A percentile compares a stretch with the other conserved stretches of the same genome.
Evolutionary conservation across 2,329 filamentous ascomycete species (phyloP).

Genomic region (Colletotrichum sp.): DNA sequence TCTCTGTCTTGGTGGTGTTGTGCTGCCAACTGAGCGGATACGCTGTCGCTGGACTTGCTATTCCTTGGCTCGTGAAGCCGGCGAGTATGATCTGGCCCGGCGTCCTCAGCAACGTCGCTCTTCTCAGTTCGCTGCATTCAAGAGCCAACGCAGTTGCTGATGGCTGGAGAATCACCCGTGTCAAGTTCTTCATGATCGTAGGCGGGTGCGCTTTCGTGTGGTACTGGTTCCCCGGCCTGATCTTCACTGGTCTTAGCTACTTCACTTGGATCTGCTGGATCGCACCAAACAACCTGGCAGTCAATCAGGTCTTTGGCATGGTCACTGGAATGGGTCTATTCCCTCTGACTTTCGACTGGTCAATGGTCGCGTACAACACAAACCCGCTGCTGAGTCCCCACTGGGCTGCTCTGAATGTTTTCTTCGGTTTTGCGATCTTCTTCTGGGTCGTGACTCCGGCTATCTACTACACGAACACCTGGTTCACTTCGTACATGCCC

Average conservation of each 20-base stretch:
- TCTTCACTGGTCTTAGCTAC: slow-evolving; percentile 45
- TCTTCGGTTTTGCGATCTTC: slow-evolving; percentile 58
- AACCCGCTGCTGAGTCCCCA: slow-evolving; percentile 53
- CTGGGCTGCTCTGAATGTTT: slow-evolving; percentile 66
- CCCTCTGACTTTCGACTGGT: slow-evolving; percentile 49
- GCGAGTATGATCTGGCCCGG: slow-evolving; percentile 53
- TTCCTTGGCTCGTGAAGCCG: slow-evolving; percentile 49
- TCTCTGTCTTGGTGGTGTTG: slow-evolving; percentile 43
- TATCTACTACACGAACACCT: slow-evolving; percentile 65
- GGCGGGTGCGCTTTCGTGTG: slow-evolving; percentile 48
- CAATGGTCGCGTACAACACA: slow-evolving; percentile 29
- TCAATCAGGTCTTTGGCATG: slow-evolving; percentile 56
- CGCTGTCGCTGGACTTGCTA: slow-evolving; percentile 45
- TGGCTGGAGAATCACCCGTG: slow-evolving; percentile 40
- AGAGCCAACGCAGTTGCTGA: slow-evolving; percentile 20
- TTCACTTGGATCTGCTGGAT: slow-evolving; percentile 55
- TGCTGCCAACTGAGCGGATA: slow-evolving; percentile 56
- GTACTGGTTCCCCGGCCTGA: slow-evolving; percentile 53
- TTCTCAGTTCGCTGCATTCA: slow-evolving; percentile 45
- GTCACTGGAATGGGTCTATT: slow-evolving; percentile 42
- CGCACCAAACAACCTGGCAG: slow-evolving; percentile 47
- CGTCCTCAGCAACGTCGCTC: slow-evolving; percentile 46
- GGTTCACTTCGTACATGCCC: slow-evolving; percentile 60
- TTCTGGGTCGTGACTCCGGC: slow-evolving; percentile 60
- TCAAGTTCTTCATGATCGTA: slow-evolving; percentile 44